Evolutionary conservation across 192 early-diverging fungal genomes (phyloP).

Genomic region (Umbelopsis sp.): DNA sequence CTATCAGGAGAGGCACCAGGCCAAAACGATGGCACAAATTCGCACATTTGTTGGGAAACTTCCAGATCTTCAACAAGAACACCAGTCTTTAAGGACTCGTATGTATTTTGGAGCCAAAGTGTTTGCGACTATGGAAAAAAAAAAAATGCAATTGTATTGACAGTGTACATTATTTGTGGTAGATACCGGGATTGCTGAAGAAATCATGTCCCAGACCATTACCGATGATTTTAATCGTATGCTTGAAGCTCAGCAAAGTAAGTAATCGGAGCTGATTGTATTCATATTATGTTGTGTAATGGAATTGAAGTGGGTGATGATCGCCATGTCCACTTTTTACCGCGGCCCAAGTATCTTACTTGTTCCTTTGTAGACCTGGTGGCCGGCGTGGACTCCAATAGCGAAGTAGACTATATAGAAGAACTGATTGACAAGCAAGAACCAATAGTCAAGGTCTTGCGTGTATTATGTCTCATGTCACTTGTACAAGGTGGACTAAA

Average conservation of each 20-base stretch:
- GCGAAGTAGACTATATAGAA: conserved; percentile 81
- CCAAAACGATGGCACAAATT: conserved; percentile 89
- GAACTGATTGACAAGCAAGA: conserved; percentile 84
- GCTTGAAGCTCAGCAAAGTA: conserved; percentile 92
- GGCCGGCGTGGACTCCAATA: conserved; percentile 65
- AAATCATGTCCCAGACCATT: conserved; percentile 77
- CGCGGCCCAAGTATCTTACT: no score
- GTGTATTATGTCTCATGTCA: conserved; percentile 84
- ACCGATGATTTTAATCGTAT: conserved; percentile 80
- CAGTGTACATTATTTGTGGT: no score
- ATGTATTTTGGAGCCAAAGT: conserved; percentile 35
- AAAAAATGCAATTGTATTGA: neutral
- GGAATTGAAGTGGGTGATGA: no score
- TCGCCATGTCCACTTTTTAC: no score
- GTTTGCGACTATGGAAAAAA: neutral
- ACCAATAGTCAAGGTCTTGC: conserved; percentile 70
- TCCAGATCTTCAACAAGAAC: conserved; percentile 80
- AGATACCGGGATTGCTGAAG: conserved; percentile 83
- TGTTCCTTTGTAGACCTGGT: conserved; percentile 61
- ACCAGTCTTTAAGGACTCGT: conserved; percentile 82
- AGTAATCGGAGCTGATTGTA: no score
- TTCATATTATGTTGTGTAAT: no score
- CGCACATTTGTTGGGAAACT: conserved; percentile 91
- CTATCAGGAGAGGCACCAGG: conserved; percentile 76
- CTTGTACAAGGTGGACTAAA: conserved; percentile 83